Evolutionary conservation across 805 yeast genomes (phyloP), one percentile per base, ranked within the genome.

Genomic region (Metschnikowia arizonensis): DNA sequence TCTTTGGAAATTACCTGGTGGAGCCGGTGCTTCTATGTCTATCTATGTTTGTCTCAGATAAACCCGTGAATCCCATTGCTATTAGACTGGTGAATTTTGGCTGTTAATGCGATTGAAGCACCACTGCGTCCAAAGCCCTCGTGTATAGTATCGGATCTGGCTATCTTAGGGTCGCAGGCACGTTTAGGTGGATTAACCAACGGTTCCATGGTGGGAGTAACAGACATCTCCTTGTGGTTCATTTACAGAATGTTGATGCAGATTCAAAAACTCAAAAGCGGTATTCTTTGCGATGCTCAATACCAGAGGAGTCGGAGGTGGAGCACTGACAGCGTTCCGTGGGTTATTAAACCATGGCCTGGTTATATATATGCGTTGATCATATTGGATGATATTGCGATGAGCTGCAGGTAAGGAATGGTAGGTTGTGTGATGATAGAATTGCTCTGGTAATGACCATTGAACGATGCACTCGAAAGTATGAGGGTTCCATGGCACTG

Each of bases 1-100:
- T 68, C 11, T 71, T 72, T 54, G 76, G 76, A 1, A 71, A 70
- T 53, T 65, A 69, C 47, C 45, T 49, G 9, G 47, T 54, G 29
- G 48, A n/a, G n/a, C n/a, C n/a, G n/a, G n/a, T n/a, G n/a, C n/a
- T n/a, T n/a, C n/a, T n/a, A n/a, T n/a, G n/a, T n/a, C n/a, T n/a
- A n/a, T n/a, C n/a, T n/a, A n/a, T n/a, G n/a, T n/a, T n/a, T n/a
- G n/a, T n/a, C n/a, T n/a, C n/a, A n/a, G n/a, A n/a, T n/a, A n/a
- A n/a, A n/a, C n/a, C n/a, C n/a, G n/a, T n/a, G n/a, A n/a, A n/a
- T n/a, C n/a, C n/a, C n/a, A n/a, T n/a, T n/a, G n/a, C n/a, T n/a
- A n/a, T n/a, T n/a, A n/a, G n/a, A n/a, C n/a, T n/a, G n/a, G n/a
- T n/a, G n/a, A n/a, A n/a, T n/a, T n/a, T n/a, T n/a, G n/a, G n/a